Conservation (phyloP, 1,284 basidiomycete species). For the Prillingera fragicola region DNA sequence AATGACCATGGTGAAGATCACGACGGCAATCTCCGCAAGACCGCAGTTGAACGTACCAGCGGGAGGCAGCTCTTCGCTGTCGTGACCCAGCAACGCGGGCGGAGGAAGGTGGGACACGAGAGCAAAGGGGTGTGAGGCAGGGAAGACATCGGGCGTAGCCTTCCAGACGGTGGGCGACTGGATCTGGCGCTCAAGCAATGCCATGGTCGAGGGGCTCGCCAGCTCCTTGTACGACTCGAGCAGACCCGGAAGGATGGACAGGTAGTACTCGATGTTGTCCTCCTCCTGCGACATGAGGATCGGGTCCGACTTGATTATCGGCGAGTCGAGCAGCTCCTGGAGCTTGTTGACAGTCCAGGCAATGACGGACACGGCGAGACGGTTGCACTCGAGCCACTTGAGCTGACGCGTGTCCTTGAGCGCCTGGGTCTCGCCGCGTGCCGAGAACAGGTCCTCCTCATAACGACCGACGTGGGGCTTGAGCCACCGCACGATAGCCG, state of each 20-base stretch:
- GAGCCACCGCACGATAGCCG: conserved; percentile 85
- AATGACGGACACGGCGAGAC: conserved; percentile 62
- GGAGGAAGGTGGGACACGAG: conserved; percentile 65
- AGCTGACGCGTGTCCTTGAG: conserved; percentile 70
- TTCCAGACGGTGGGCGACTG: conserved; percentile 58
- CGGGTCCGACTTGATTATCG: conserved; percentile 59
- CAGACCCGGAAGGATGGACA: conserved; percentile 78
- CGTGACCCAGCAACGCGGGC: conserved; percentile 47
- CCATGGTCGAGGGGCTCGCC: conserved; percentile 60
- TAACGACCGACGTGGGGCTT: conserved; percentile 91
- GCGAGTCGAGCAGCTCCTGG: conserved; percentile 70
- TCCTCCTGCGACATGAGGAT: conserved; percentile 69
- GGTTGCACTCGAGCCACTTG: conserved; percentile 81
- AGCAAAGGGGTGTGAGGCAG: conserved; percentile 87
- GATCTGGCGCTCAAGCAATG: conserved; percentile 64
- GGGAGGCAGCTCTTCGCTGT: conserved; percentile 35
- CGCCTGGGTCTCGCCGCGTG: conserved; percentile 19
- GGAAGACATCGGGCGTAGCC: conserved; percentile 75
- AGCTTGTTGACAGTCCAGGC: conserved; percentile 89
- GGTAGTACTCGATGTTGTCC: conserved; percentile 83
- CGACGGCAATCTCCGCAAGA: conserved; percentile 78
- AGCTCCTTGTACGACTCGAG: conserved; percentile 84
- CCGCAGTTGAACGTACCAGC: conserved; percentile 65
- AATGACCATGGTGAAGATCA: conserved; percentile 74
- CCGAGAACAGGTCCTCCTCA: conserved; percentile 50